These are phyloP conservation scores for Russula griseocarnosa DNA, from an alignment of 768 basidiomycete species.

Conservation along the genomic window DNA sequence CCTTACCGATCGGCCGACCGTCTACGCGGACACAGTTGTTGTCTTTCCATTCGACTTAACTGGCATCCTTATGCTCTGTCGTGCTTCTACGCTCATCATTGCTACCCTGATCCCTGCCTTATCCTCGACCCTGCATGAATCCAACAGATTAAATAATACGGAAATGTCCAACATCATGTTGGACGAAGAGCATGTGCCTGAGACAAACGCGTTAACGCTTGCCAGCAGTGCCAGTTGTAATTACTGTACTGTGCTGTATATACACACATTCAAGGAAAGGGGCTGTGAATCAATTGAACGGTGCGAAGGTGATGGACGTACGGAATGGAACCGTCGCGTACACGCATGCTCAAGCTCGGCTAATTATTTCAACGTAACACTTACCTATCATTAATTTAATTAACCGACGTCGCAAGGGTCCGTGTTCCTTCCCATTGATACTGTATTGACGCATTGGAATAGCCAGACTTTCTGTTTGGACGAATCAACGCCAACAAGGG, in stretches of 20 bases:
- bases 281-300: neutral
- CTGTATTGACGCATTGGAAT: conserved; percentile 10
- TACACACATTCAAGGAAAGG: neutral
- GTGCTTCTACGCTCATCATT: neutral
- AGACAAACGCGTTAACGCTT: no score
- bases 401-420: neutral
- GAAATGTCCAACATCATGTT: neutral
- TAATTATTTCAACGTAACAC: neutral
- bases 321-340: neutral
- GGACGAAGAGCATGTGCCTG: no score
- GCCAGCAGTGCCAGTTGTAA: no score
- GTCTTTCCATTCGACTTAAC: no score
- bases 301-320: neutral
- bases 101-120: neutral
- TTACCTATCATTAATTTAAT: neutral
- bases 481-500: conserved; percentile 49
- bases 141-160: neutral
- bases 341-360: neutral
- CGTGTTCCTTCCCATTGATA: conserved; percentile 2
- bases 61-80: no score
- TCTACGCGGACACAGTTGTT: no score
- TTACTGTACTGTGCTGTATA: no score
- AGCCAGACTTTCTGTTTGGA: conserved; percentile 63
- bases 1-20: no score
- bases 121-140: neutral